Evolutionary conservation across 1,284 basidiomycete species (phyloP).

Genomic region (Leccinum fuscescens): DNA sequence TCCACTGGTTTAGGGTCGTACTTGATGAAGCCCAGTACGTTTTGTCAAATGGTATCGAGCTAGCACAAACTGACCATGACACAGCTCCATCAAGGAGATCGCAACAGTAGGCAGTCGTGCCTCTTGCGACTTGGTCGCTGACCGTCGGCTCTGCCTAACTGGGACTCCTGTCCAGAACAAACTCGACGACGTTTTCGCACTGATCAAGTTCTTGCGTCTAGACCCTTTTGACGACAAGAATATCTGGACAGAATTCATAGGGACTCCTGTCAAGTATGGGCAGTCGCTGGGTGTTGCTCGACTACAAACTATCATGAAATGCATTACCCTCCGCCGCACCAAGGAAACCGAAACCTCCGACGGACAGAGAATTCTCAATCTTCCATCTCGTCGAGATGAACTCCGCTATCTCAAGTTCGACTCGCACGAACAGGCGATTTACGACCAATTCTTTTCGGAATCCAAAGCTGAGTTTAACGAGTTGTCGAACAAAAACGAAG

Average conservation of each 20-base stretch:
- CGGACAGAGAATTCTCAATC: constrained; percentile 80
- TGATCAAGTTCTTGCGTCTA: constrained; percentile 94
- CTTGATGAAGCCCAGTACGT: constrained; percentile 97
- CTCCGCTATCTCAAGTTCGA: constrained; percentile 85
- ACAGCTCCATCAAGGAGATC: constrained; percentile 94
- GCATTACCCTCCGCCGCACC: constrained; percentile 92
- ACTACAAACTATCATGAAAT: constrained; percentile 97
- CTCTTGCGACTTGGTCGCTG: constrained; percentile 91
- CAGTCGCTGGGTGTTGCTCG: constrained; percentile 90
- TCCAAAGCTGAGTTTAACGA: constrained; percentile 90
- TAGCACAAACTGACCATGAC: constrained; percentile 8
- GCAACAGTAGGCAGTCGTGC: constrained; percentile 92
- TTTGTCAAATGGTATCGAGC: constrained; percentile 4
- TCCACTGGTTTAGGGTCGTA: constrained; percentile 97
- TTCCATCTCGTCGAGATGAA: constrained; percentile 87
- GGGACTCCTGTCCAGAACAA: constrained; percentile 99
- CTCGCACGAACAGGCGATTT: constrained; percentile 80
- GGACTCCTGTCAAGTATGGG: constrained; percentile 86
- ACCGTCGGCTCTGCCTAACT: constrained; percentile 90
- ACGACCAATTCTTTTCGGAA: constrained; percentile 84
- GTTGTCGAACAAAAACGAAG: constrained; percentile 82
- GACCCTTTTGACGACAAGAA: constrained; percentile 92
- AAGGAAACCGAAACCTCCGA: constrained; percentile 86
- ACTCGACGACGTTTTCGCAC: constrained; percentile 94
- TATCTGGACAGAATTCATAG: constrained; percentile 91